Evolutionary conservation across 495 filamentous ascomycete genomes (phyloP).

Genomic region (Rhizodiscina lignyota): DNA sequence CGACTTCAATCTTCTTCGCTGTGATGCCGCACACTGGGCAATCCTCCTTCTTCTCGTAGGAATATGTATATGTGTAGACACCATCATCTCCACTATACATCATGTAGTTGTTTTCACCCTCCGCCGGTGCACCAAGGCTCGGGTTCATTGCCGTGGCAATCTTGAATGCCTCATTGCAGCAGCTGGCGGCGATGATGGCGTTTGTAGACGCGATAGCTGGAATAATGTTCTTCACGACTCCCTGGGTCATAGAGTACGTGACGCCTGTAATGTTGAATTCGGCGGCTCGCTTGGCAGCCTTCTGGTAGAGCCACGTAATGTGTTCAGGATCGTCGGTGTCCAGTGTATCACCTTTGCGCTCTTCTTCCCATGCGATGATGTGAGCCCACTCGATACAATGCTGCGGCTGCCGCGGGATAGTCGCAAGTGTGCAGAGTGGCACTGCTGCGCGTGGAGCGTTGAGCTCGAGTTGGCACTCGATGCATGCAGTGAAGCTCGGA

Average conservation of each 20-base stretch:
- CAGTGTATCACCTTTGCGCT: slow-evolving; percentile 38
- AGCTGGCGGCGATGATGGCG: slow-evolving; percentile 84
- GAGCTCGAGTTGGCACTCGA: slow-evolving; percentile 98
- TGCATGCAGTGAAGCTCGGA: slow-evolving; percentile 83
- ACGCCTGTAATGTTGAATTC: slow-evolving; percentile 89
- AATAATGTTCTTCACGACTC: slow-evolving; percentile 98
- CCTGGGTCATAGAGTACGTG: slow-evolving; percentile 93
- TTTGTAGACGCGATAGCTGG: slow-evolving; percentile 97
- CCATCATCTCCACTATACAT: slow-evolving; percentile 95
- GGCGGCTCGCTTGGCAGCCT: slow-evolving; percentile 58
- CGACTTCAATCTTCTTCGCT: slow-evolving; percentile 52
- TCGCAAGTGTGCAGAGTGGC: slow-evolving; percentile 90
- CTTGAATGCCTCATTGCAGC: slow-evolving; percentile 95
- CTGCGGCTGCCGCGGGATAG: slow-evolving; percentile 91
- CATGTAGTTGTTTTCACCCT: slow-evolving; percentile 65
- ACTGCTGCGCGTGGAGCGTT: slow-evolving; percentile 87
- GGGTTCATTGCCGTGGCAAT: slow-evolving; percentile 71
- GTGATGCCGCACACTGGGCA: slow-evolving; percentile 87
- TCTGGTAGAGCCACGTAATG: slow-evolving; percentile 90
- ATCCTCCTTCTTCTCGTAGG: slow-evolving; percentile 77
- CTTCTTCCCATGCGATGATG: slow-evolving; percentile 64
- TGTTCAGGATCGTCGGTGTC: slow-evolving; percentile 96
- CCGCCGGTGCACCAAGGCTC: slow-evolving; percentile 33
- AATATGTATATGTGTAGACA: slow-evolving; percentile 93
- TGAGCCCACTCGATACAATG: slow-evolving; percentile 99